Conservation (phyloP, 2,329 filamentous ascomycete genomes). For the Delphinella strobiligena region DNA sequence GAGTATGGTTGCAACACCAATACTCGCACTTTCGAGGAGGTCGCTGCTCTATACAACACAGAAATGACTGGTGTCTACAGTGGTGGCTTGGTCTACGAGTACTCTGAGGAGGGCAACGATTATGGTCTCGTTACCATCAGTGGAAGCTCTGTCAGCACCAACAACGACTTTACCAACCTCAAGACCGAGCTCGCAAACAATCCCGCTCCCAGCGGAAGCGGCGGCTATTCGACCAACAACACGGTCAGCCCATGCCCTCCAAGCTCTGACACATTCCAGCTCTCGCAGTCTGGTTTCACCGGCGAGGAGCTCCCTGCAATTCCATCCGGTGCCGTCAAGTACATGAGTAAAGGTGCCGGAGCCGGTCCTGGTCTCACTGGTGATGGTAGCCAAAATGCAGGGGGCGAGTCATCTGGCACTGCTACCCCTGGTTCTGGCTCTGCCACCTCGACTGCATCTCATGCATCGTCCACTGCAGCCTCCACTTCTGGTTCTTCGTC, state of each 20-base stretch:
- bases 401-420: constrained; percentile 35
- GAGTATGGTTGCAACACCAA: constrained; percentile 87
- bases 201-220: constrained; percentile 41
- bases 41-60: constrained; percentile 63
- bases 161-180: constrained; percentile 53
- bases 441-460: constrained; percentile 26
- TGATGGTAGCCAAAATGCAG: constrained; percentile 43
- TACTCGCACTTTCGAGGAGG: constrained; percentile 69
- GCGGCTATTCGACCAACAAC: constrained; percentile 46
- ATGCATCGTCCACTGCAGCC: constrained; percentile 15
- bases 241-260: constrained; percentile 42
- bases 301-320: constrained; percentile 42
- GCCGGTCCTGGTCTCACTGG: constrained; percentile 44
- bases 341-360: constrained; percentile 47
- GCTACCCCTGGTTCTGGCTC: constrained; percentile 39
- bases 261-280: constrained; percentile 44
- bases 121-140: constrained; percentile 67
- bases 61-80: constrained; percentile 89
- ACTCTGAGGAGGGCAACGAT: constrained; percentile 64
- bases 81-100: constrained; percentile 93
- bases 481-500: too few relatives aligned
- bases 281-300: constrained; percentile 30
- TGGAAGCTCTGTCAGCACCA: constrained; percentile 39
- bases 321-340: constrained; percentile 42
- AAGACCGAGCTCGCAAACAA: constrained; percentile 39